Base-by-base conservation (phyloP, 1,284 basidiomycete species). In the Malassezia caprae region DNA sequence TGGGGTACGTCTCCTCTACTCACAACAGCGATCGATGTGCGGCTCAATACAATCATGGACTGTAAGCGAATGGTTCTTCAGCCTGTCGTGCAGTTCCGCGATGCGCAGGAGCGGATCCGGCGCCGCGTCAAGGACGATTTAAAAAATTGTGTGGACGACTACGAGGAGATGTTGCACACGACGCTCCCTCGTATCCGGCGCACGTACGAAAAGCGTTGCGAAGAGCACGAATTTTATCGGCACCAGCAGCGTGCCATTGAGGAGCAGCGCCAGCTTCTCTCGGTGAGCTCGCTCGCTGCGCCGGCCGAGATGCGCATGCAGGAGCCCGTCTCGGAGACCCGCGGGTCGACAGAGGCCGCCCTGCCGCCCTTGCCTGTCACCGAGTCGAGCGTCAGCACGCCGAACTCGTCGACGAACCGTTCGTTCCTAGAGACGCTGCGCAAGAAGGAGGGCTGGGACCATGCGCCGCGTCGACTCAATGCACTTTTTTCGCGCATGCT, bases 401-500 rank as follows among this genome's bases (percentile, higher is more conserved):
- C 46, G 3, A 26, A 24, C 21, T 24, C 63, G 17, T 57, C 58
- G 37, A 43, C 41, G 24, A 44, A 46, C 32, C 56, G 52, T 17
- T 49, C 59, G 40, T 64, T 73, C 40, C 56, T 71, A 34, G 69
- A 72, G 7, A 64, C 59, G 3, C 62, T 72, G 40, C 64, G 69
- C 19, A 60, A 61, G 19, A 63, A 64, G 28, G 71, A 73, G 34
- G 63, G 59, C 12, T 72, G 70, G 69, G 70, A 73, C 24, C 51
- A 58, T 24, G 69, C 67, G n/a, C 69, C 71, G 12, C 69, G 67
- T 52, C 67, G 69, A 54, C 53, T 72, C 24, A 67, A 68, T 15
- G 71, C 69, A 3, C 57, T 73, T 39, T 62, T 73, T 46, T 62
- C 30, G 19, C 57, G 69, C 34, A 70, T 73, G 69, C 60, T 68